Base-by-base conservation (phyloP, 805 yeast genomes). In the Teunomyces lycoperdinae region DNA sequence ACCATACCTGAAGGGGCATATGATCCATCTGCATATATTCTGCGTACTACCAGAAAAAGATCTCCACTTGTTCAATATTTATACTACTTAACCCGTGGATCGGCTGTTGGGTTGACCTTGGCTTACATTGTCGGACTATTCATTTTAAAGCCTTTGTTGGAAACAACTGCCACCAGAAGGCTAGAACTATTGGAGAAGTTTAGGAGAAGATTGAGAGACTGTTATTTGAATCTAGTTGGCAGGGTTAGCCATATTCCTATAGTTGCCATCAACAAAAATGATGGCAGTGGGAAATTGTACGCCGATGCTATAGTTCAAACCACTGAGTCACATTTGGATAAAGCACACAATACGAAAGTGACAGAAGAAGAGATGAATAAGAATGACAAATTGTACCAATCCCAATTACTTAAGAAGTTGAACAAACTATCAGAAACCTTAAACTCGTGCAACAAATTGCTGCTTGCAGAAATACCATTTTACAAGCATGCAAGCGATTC, bases 1-100 rank as follows among this genome's bases (percentile, higher is more conserved):
- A 68, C 76, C 3, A 69, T 73, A 1, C 76, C 77, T 3, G 77
- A 73, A 47, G 43, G 70, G 2, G 69, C 77, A 0, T 73, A 63
- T 51, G 71, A 73, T 45, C 61, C 70, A 3, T 52, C 55, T 13
- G 50, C 57, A 5, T 69, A 62, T 43, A 41, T 51, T 13, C 45
- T 54, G 5, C 41, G 56, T 1, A 17, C 30, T 29, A 20, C 41
- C 20, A 53, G 58, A 9, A 50, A 60, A 9, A 50, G 51, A 32
- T 64, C 73, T 10, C 53, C 54, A n/a, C 50, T 63, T 26, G 35
- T 62, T 10, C 50, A 46, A 33, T 73, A 61, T 47, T 42, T 73
- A 10, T 45, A 71, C 17, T 55, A 50, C 32, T 59, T 73, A 24
- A 65, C 73, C 9, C 58, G 65, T 45, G 67, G 71, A 3, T 69